Conservation (phyloP, 371 early-diverging fungal species). For the Blyttiomyces sp. region DNA sequence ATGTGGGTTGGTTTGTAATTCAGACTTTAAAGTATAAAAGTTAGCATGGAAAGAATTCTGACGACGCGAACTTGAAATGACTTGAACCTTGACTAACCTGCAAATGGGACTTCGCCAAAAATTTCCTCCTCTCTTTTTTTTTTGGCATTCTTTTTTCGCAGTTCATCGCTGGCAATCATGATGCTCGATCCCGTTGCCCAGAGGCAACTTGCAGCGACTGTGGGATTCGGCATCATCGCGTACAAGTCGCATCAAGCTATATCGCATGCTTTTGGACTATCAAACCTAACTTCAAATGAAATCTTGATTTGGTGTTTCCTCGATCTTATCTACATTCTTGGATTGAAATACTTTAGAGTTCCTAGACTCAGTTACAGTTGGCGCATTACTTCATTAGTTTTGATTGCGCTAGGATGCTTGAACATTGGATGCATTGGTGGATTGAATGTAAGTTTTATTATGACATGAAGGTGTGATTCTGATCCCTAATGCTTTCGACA, state of each 20-base stretch:
- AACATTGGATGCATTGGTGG: conserved; percentile 19
- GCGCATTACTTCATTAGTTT: conserved; percentile 2
- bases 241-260: conserved; percentile 22
- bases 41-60: no score
- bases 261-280: background rate
- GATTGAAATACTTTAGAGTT: conserved; percentile 14
- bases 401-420: conserved; percentile 3
- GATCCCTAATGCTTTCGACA: no score
- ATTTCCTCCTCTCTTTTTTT: no score
- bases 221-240: conserved; percentile 11
- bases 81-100: no score
- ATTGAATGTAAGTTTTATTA: background rate
- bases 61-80: no score
- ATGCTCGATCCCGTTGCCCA: conserved; percentile 28
- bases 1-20: no score
- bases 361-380: conserved; percentile 22
- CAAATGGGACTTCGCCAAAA: no score
- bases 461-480: no score
- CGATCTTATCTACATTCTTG: conserved; percentile 23
- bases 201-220: conserved; percentile 18
- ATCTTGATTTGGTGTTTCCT: conserved; percentile 20
- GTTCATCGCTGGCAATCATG: background rate
- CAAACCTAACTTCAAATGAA: conserved; percentile 1
- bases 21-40: no score
- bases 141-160: no score